Evolutionary conservation across 306 rosid genomes (phyloP).

Genomic region (Medicago lupulina): DNA sequence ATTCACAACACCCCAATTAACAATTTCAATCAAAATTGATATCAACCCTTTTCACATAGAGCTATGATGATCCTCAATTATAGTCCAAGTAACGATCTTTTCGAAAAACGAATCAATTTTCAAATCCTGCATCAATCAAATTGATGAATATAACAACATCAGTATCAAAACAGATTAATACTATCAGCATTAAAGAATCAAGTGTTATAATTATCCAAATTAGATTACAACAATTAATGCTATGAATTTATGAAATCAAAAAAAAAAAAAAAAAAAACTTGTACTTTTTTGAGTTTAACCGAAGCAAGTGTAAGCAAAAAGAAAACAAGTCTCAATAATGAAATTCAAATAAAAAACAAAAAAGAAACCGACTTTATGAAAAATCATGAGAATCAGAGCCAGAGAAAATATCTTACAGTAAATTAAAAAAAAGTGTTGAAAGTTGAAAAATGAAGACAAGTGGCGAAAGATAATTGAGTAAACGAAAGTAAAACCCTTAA

Average conservation of each 20-base stretch:
- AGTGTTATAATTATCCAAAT: not conserved
- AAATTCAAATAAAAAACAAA: no score
- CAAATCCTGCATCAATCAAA: conserved; percentile 58
- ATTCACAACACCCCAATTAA: conserved; percentile 29
- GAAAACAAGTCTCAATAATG: not conserved
- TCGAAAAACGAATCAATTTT: conserved; percentile 37
- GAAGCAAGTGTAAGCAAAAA: not conserved
- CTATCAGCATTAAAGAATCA: conserved; percentile 6
- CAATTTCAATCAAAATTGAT: conserved; percentile 31
- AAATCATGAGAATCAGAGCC: conserved; percentile 20
- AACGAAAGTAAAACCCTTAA: conserved; percentile 37
- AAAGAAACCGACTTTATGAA: not conserved
- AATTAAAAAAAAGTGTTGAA: not conserved
- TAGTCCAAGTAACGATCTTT: conserved; percentile 24
- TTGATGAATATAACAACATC: conserved; percentile 28
- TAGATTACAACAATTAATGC: conserved; percentile 18
- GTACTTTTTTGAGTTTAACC: conserved; percentile 27
- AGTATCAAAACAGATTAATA: conserved; percentile 21
- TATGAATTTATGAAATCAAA: not conserved
- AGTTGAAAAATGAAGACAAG: not conserved
- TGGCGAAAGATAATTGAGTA: conserved; percentile 26
- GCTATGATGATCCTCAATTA: not conserved
- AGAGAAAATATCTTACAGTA: not conserved
- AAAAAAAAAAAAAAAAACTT: not conserved
- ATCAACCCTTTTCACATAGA: conserved; percentile 25